Conservation (phyloP, 2,329 filamentous ascomycete genomes). For the Sporothrix mexicana region DNA sequence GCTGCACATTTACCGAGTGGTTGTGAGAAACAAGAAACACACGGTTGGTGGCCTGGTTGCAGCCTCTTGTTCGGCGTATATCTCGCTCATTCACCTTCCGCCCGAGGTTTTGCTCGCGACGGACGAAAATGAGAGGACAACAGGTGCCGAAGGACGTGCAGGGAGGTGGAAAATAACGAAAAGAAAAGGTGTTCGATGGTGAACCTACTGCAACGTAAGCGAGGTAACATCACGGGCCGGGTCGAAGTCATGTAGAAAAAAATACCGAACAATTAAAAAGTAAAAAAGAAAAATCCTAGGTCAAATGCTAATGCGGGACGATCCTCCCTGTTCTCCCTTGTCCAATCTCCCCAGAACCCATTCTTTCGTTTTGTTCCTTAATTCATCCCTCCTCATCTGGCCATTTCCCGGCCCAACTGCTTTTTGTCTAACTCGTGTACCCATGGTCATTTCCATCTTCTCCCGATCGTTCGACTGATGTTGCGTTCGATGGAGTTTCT, state of each 20-base stretch:
- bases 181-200: not conserved
- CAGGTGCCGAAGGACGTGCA: not conserved
- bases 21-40: not conserved
- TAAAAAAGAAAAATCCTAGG: conserved; percentile 19
- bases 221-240: conserved; percentile 7
- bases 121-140: not conserved
- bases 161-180: not conserved
- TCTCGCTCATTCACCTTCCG: conserved; percentile 25
- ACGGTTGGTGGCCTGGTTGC: conserved; percentile 12
- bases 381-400: not conserved
- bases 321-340: conserved; percentile 1
- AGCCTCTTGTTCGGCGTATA: conserved; percentile 16
- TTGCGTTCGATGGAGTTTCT: not conserved
- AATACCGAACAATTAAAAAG: conserved; percentile 23
- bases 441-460: not conserved
- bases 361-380: not conserved
- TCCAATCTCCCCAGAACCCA: conserved; percentile 13
- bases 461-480: not conserved
- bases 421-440: conserved; percentile 23
- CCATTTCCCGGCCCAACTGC: conserved; percentile 11
- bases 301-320: conserved; percentile 28
- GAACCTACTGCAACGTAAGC: not conserved
- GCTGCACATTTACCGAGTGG: not conserved
- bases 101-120: not conserved
- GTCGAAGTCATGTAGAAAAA: not conserved